Percentiles rank a stretch among this genome's conserved stretches.
phyloP scores from a whole-genome alignment of 768 basidiomycete species.

The Pleurotus djamor region DNA sequence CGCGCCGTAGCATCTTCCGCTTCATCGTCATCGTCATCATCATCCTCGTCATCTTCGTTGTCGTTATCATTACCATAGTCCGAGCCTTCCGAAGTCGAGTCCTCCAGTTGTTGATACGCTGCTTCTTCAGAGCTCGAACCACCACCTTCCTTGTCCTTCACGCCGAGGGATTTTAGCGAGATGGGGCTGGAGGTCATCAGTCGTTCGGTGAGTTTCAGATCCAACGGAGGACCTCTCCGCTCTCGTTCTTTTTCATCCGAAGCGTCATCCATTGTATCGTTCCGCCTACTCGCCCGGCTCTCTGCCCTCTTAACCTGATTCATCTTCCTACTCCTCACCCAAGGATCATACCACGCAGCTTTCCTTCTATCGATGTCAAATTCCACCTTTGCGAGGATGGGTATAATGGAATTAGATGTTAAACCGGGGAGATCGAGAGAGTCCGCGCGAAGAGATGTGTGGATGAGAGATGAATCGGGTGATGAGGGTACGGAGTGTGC shows the following conservation, averaged over 20 bases:
- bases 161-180: slow-evolving; percentile 6
- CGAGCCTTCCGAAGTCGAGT: slow-evolving; percentile 12
- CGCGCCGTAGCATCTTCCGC: slow-evolving; percentile 38
- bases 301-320: slow-evolving; percentile 60
- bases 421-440: slow-evolving; percentile 69
- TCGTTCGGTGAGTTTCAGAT: slow-evolving; percentile 49
- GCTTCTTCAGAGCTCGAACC: slow-evolving; percentile 14
- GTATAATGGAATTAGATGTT: slow-evolving; percentile 61
- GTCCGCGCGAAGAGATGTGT: slow-evolving; percentile 33
- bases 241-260: slow-evolving; percentile 18
- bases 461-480: slow-evolving; percentile 47
- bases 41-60: slow-evolving; percentile 28
- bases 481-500: slow-evolving; percentile 45
- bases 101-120: slow-evolving; percentile 35
- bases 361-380: slow-evolving; percentile 86
- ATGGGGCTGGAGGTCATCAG: slow-evolving; percentile 37
- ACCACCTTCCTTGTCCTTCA: slow-evolving; percentile 12
- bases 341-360: slow-evolving; percentile 86
- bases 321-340: slow-evolving; percentile 63
- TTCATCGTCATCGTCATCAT: slow-evolving; percentile 31
- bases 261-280: slow-evolving; percentile 13
- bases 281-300: slow-evolving; percentile 27
- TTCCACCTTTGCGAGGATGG: slow-evolving; percentile 91
- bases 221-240: slow-evolving; percentile 31
- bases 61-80: slow-evolving; percentile 29